These are phyloP conservation scores for Yamadazyma kanchanaburiensis DNA, from an alignment of 1,139 yeast genomes.

Conservation along the genomic window DNA sequence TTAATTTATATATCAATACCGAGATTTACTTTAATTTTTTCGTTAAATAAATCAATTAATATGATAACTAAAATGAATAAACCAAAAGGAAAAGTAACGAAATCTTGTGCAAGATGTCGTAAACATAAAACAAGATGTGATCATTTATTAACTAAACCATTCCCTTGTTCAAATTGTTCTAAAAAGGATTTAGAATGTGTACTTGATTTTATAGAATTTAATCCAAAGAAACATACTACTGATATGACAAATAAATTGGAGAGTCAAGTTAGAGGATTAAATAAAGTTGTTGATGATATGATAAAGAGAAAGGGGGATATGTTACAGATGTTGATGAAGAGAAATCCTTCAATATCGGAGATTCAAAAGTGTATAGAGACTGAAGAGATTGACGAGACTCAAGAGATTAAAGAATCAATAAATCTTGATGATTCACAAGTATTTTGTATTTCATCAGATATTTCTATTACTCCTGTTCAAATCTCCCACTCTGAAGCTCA, in stretches of 20 bases:
- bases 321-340: conserved; percentile 8
- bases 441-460: conserved; percentile 13
- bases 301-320: conserved; percentile 10
- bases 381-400: conserved; percentile 1
- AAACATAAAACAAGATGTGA: conserved; percentile 66
- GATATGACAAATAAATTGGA: conserved; percentile 32
- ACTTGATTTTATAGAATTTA: conserved; percentile 37
- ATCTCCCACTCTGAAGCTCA: conserved; percentile 23
- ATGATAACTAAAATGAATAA: conserved; percentile 7
- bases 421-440: conserved; percentile 4
- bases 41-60: not conserved
- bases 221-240: conserved; percentile 23
- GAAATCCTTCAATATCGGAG: conserved; percentile 24
- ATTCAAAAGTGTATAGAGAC: conserved; percentile 24
- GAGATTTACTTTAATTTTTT: too few relatives aligned
- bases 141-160: conserved; percentile 48
- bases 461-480: conserved; percentile 20
- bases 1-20: not conserved
- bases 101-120: conserved; percentile 62
- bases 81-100: conserved; percentile 28
- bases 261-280: conserved; percentile 27
- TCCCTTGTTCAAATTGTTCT: conserved; percentile 56
- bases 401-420: conserved; percentile 1
- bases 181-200: conserved; percentile 51
- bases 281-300: conserved; percentile 20